Evolutionary conservation across 164 flowering plant species (phyloP).

Genomic region (Santalum album): DNA sequence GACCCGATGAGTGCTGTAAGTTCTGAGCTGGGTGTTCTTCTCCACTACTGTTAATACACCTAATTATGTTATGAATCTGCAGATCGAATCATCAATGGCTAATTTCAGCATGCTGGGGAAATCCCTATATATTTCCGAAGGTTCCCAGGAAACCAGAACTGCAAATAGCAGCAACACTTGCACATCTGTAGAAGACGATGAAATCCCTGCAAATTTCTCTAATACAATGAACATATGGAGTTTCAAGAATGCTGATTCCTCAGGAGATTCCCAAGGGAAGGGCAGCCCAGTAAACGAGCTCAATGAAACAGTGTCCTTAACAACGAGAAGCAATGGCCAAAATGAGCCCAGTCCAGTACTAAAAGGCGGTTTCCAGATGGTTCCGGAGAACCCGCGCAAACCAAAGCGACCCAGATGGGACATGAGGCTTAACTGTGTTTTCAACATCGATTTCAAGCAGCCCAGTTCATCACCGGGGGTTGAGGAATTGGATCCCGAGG

Average conservation of each 20-base stretch:
- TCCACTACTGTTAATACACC: constrained; percentile 10
- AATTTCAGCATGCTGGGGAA: constrained; percentile 10
- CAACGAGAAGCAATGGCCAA: background rate
- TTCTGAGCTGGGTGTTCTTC: constrained; percentile 12
- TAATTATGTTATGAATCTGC: too few species aligned
- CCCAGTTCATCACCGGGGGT: constrained; percentile 24
- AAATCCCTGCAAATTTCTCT: constrained; percentile 42
- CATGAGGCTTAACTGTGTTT: constrained; percentile 29
- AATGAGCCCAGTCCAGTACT: constrained; percentile 10
- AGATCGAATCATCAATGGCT: too few species aligned
- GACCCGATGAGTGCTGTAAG: too few species aligned
- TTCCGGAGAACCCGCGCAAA: constrained; percentile 32
- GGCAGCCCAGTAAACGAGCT: constrained; percentile 7
- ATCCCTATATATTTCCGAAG: constrained; percentile 9
- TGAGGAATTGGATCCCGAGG: constrained; percentile 69
- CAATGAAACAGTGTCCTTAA: constrained; percentile 15
- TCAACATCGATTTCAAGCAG: constrained; percentile 67
- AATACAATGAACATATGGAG: constrained; percentile 37
- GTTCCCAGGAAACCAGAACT: too few species aligned
- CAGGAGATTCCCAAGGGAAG: constrained; percentile 35
- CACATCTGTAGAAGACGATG: constrained; percentile 53
- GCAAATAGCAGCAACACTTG: constrained; percentile 50
- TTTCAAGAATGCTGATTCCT: too few species aligned
- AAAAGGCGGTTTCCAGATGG: too few species aligned
- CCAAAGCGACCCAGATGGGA: constrained; percentile 40